phyloP scores from a whole-genome alignment of 2,329 filamentous ascomycete genomes.

The Apiospora hydei region DNA sequence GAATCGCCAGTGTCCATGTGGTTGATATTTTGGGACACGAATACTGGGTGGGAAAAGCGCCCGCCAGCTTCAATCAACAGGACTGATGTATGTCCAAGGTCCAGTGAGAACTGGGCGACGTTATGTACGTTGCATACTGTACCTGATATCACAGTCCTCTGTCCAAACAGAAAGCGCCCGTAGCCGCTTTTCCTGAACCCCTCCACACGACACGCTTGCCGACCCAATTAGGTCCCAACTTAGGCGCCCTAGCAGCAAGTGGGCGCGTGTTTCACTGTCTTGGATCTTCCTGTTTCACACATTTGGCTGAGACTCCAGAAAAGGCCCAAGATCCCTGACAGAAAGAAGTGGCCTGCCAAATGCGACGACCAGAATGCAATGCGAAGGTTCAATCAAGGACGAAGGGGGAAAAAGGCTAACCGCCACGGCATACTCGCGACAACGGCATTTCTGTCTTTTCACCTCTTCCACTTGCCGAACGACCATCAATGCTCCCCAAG shows the following conservation, averaged over 20 bases:
- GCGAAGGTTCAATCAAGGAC: not conserved
- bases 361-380: not conserved
- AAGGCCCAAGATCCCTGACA: not conserved
- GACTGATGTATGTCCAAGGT: not conserved
- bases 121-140: not conserved
- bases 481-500: too few relatives aligned
- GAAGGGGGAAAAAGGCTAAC: not conserved
- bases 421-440: not conserved
- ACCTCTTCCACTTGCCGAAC: not conserved
- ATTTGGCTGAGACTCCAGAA: constrained; percentile 17
- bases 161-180: constrained; percentile 13
- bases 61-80: not conserved
- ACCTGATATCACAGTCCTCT: not conserved
- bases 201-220: constrained; percentile 14
- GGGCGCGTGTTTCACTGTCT: constrained; percentile 20
- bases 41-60: not conserved
- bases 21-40: not conserved
- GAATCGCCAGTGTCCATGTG: not conserved
- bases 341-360: not conserved
- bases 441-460: not conserved
- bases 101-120: not conserved
- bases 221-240: constrained; percentile 6
- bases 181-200: constrained; percentile 10
- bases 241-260: constrained; percentile 18
- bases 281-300: constrained; percentile 9